Evolutionary conservation across 2,329 filamentous ascomycete species (phyloP).

Genomic region (Penicillium sp.): DNA sequence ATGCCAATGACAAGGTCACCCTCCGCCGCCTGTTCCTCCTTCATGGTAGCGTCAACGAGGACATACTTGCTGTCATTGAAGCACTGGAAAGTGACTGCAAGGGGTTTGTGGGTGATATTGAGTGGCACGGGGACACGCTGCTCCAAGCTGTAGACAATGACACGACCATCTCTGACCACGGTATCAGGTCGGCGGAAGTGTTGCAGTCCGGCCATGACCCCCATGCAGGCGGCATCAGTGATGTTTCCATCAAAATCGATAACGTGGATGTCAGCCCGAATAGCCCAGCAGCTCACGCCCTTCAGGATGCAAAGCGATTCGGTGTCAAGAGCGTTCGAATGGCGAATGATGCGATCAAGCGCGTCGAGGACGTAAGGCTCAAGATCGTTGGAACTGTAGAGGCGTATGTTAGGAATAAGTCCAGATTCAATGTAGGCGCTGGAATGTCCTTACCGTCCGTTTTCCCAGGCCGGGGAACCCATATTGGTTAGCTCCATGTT

Average conservation of each 20-base stretch:
- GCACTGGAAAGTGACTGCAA: slow-evolving; percentile 86
- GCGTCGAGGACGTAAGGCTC: slow-evolving; percentile 83
- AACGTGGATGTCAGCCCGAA: slow-evolving; percentile 88
- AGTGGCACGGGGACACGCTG: slow-evolving; percentile 88
- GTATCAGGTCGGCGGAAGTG: slow-evolving; percentile 92
- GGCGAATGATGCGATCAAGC: slow-evolving; percentile 89
- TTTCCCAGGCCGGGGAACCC: slow-evolving; percentile 84
- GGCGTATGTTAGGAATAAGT: slow-evolving; percentile 8
- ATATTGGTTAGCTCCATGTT: slow-evolving; percentile 87
- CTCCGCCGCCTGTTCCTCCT: slow-evolving; percentile 55
- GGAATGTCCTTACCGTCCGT: slow-evolving; percentile 58
- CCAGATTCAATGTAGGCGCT: not conserved
- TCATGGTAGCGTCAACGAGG: slow-evolving; percentile 46
- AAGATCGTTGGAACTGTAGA: slow-evolving; percentile 65
- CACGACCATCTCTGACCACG: slow-evolving; percentile 74
- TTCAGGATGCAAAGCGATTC: slow-evolving; percentile 93
- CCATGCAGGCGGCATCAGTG: slow-evolving; percentile 79
- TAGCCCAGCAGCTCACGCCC: slow-evolving; percentile 83
- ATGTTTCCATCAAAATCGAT: slow-evolving; percentile 88
- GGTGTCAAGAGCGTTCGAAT: slow-evolving; percentile 87
- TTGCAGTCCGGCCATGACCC: slow-evolving; percentile 79
- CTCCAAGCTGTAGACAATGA: slow-evolving; percentile 77
- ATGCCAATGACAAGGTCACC: slow-evolving; percentile 74
- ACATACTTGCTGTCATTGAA: slow-evolving; percentile 53
- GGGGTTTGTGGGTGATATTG: slow-evolving; percentile 85